A percentile compares a stretch with the other conserved stretches of the same genome.
Evolutionary conservation across 2,329 filamentous ascomycete genomes (phyloP).

Genomic region (Penicillium sclerotiorum): DNA sequence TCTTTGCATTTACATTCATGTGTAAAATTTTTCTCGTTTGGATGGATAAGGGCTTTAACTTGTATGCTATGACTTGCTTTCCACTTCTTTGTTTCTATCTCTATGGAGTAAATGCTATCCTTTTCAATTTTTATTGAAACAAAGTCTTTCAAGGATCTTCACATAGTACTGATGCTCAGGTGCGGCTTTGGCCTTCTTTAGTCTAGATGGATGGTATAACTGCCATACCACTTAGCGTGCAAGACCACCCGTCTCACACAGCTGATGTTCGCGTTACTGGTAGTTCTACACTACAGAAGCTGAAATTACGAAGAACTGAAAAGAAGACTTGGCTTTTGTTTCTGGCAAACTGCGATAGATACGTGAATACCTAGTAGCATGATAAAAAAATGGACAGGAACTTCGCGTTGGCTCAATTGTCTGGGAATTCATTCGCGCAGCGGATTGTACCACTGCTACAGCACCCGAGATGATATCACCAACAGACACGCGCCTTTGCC

Average conservation of each 20-base stretch:
- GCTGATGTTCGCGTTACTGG: too few species aligned
- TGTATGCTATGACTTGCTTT: conserved; percentile 2
- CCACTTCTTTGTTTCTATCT: conserved; percentile 8
- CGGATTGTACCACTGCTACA: conserved; percentile 4
- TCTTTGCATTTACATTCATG: conserved; percentile 20
- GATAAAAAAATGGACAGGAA: conserved; percentile 18
- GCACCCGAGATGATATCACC: conserved; percentile 6
- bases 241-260: too few species aligned
- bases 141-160: too few species aligned
- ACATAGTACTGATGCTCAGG: too few species aligned
- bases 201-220: too few species aligned
- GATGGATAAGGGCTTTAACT: background rate
- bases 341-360: conserved; percentile 18
- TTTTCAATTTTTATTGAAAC: too few species aligned
- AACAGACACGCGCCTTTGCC: conserved; percentile 13
- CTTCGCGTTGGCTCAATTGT: conserved; percentile 12
- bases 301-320: background rate
- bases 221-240: too few species aligned
- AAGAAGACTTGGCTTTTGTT: conserved; percentile 20
- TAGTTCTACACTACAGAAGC: too few species aligned
- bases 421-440: conserved; percentile 1
- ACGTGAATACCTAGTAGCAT: conserved; percentile 3
- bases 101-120: conserved; percentile 2
- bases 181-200: too few species aligned
- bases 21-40: conserved; percentile 12